Base-by-base conservation (phyloP, 495 filamentous ascomycete species). In the Talaromyces trachyspermus region DNA sequence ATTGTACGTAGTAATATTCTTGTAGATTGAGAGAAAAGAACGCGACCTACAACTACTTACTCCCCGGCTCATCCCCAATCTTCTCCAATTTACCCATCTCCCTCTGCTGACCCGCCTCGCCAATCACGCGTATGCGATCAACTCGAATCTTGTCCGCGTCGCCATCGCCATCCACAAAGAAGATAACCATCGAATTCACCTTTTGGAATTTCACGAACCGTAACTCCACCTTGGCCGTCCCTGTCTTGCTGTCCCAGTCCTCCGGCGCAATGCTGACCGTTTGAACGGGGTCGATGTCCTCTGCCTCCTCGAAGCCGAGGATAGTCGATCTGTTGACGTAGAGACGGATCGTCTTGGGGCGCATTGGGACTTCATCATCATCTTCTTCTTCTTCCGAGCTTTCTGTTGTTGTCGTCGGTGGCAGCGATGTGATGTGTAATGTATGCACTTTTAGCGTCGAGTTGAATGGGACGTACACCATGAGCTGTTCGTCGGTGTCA, bases 151-250 rank as follows among this genome's bases (percentile, higher is more conserved):
- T 94, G 53, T 96, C 90, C 33, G 84, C 72, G 22, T 86, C 80
- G 10, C 85, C 85, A 35, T 95, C 92, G 2, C 87, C 90, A 62
- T 95, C 83, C 45, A 85, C 84, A 40, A 97, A 83, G 67, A 95
- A 97, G 2, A 97, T 49, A 6, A 95, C 87, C 55, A 98, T 60
- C 46, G 81, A 89, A 48, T 77, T 82, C 27, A 95, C 81, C 50
- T 85, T 95, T 69, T 98, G 92, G 72, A 96, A 98, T 69, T 95
- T 96, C 64, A 97, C 94, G 60, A 89, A 97, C 10, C 91, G 85
- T 53, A 95, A 66, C 27, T 83, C 70, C 15, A 97, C 69, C 58
- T 79, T 88, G 9, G 86, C 89, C 3, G 94, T 97, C 10, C 83
- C 87, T 3, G 89, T 92, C 50, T 80, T 78, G 43, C 61, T 49